These are phyloP conservation scores for Podospora pseudopauciseta DNA, from an alignment of 495 filamentous ascomycete genomes.

Conservation along the genomic window DNA sequence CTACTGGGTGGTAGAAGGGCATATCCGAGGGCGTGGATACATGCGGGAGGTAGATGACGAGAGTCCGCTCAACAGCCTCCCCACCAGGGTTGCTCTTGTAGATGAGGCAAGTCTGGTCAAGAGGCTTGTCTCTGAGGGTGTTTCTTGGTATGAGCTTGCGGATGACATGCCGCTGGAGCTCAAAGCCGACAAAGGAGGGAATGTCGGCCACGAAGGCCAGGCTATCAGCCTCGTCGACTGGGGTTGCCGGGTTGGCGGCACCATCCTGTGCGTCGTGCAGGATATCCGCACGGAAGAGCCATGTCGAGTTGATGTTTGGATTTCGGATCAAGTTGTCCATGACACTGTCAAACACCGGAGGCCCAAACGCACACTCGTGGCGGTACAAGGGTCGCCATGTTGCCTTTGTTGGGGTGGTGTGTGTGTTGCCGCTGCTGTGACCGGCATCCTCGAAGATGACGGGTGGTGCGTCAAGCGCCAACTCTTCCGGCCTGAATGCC, in stretches of 20 bases:
- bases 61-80: slow-evolving; percentile 34
- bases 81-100: slow-evolving; percentile 37
- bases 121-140: slow-evolving; percentile 62
- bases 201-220: neutral
- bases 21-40: slow-evolving; percentile 55
- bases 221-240: neutral
- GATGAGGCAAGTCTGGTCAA: slow-evolving; percentile 79
- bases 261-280: slow-evolving; percentile 48
- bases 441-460: slow-evolving; percentile 16
- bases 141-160: slow-evolving; percentile 79
- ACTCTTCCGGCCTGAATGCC: slow-evolving; percentile 30
- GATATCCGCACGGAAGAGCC: slow-evolving; percentile 85
- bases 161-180: slow-evolving; percentile 50
- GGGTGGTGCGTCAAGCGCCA: slow-evolving; percentile 32
- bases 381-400: slow-evolving; percentile 51
- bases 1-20: slow-evolving; percentile 82
- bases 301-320: slow-evolving; percentile 79
- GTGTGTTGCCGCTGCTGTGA: slow-evolving; percentile 8
- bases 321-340: slow-evolving; percentile 75
- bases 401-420: slow-evolving; percentile 16
- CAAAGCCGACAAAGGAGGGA: slow-evolving; percentile 29
- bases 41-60: slow-evolving; percentile 82
- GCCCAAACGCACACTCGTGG: slow-evolving; percentile 55
- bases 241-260: slow-evolving; percentile 8
- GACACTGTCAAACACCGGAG: slow-evolving; percentile 56